Base-by-base conservation (phyloP, 352 stramenopile species). In the Phytophthora gonapodyides region DNA sequence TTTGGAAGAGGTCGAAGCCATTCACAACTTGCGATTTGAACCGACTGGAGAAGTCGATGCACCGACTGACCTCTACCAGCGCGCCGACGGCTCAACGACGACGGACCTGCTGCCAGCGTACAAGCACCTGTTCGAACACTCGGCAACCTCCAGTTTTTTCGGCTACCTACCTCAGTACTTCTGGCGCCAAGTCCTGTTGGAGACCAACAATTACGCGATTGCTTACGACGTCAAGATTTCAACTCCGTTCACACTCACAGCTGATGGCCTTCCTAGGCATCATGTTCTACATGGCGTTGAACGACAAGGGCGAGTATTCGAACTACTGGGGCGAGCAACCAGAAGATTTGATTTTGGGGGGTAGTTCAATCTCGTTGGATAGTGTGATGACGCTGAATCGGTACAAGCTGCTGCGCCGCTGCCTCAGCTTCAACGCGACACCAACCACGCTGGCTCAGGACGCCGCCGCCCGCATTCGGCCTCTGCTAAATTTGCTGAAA, bases 341-440 rank as follows among this genome's bases (percentile, higher is more conserved):
- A 4, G 57, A 60, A 54, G 46, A 60, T 43, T 40, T 16, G 5
- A 60, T 60, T 19, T 55, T 55, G 16, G 48, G 41, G 13, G 48
- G 42, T 1, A 8, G 8, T 7, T 60, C n/a, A 12, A 54, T 41
- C 9, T 24, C 21, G 12, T 35, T 65, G n/a, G 48, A 55, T n/a
- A 54, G 19, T 17, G 27, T 50, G 1, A 65, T 43, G 48, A 55
- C 19, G n/a, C 27, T 65, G 1, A 16, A n/a, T 7, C 24, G 48
- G 40, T 65, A 60, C 27, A 60, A 65, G 16, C 53, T 59, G 16
- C n/a, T 60, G n/a, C 40, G 41, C 11, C 48, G 27, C n/a, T 60
- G 47, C 24, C 30, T 65, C 9, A 43, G 38, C 17, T 57, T 64
- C 35, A 27, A 19, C 10, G 42, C 53, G 52, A 46, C 3, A 33